Conservation (phyloP, 2,329 filamentous ascomycete genomes). For the Claviceps lovelessii region DNA sequence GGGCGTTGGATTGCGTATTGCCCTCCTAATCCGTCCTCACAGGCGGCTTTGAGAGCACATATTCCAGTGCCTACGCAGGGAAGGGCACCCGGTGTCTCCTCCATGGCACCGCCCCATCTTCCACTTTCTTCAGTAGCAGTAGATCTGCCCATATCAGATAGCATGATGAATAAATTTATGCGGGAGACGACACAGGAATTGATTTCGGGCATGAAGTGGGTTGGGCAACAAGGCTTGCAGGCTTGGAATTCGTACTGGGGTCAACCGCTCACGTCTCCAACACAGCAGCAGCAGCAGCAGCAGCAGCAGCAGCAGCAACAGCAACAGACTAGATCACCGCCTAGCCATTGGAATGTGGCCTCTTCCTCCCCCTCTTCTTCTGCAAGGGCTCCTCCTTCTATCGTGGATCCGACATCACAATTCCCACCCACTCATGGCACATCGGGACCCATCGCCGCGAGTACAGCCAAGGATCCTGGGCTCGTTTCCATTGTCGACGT, state of each 20-base stretch:
- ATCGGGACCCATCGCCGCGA: constrained; percentile 39
- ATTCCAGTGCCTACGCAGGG: constrained; percentile 41
- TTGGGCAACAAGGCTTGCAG: constrained; percentile 62
- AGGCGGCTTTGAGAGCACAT: constrained; percentile 54
- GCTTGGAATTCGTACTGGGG: constrained; percentile 76
- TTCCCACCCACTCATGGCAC: constrained; percentile 59
- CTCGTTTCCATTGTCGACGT: constrained; percentile 64
- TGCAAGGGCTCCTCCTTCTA: constrained; percentile 23
- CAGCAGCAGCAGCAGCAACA: neutral
- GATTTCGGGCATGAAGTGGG: constrained; percentile 60
- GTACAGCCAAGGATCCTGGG: constrained; percentile 49
- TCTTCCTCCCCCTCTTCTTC: neutral
- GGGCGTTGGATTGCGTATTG: constrained; percentile 68
- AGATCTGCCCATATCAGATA: constrained; percentile 58
- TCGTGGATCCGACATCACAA: constrained; percentile 29
- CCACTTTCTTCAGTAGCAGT: constrained; percentile 53
- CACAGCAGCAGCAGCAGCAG: constrained; percentile 4
- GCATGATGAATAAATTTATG: constrained; percentile 61
- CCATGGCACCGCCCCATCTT: constrained; percentile 54
- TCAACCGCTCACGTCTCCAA: constrained; percentile 27
- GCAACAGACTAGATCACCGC: constrained; percentile 25
- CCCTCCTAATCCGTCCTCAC: constrained; percentile 56
- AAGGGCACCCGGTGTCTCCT: constrained; percentile 40
- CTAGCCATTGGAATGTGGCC: constrained; percentile 34
- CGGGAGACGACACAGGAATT: constrained; percentile 67